phyloP scores from a whole-genome alignment of 495 filamentous ascomycete genomes.

The Penicillium dipodomyicola region DNA sequence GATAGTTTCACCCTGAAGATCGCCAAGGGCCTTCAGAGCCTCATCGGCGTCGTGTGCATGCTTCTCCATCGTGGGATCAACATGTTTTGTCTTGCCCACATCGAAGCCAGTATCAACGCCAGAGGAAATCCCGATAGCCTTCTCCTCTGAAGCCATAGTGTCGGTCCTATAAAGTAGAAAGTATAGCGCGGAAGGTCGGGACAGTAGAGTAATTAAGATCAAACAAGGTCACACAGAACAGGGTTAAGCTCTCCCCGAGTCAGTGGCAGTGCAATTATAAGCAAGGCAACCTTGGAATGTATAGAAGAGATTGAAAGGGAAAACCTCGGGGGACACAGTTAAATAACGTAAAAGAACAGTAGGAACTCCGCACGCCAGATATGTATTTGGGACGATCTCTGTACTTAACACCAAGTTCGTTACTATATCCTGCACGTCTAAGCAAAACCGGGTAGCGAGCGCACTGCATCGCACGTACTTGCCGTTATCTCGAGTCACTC shows the following conservation, averaged over 20 bases:
- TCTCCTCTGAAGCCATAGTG: slow-evolving; percentile 28
- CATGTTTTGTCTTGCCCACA: slow-evolving; percentile 24
- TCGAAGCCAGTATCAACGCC: slow-evolving; percentile 30
- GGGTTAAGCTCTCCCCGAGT: background rate
- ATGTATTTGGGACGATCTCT: background rate
- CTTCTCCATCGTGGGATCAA: slow-evolving; percentile 43
- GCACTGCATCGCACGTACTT: background rate
- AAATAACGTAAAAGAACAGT: background rate
- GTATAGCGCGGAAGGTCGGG: background rate
- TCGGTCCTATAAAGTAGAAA: background rate
- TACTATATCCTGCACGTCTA: background rate
- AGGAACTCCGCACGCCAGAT: slow-evolving; percentile 1
- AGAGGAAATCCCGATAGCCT: slow-evolving; percentile 18
- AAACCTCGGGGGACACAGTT: background rate
- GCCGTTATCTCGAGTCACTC: slow-evolving; percentile 6
- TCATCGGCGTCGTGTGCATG: slow-evolving; percentile 60
- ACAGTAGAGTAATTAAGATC: background rate
- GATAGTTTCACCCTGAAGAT: slow-evolving; percentile 46
- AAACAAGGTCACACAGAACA: background rate
- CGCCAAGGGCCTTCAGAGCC: slow-evolving; percentile 56
- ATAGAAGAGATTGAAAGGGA: background rate
- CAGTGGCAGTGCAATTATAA: background rate
- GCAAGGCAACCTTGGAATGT: background rate
- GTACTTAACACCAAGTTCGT: background rate
- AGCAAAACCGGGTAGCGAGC: background rate